These are phyloP conservation scores for Amanita rubescens DNA, from an alignment of 768 basidiomycete species.

Conservation along the genomic window DNA sequence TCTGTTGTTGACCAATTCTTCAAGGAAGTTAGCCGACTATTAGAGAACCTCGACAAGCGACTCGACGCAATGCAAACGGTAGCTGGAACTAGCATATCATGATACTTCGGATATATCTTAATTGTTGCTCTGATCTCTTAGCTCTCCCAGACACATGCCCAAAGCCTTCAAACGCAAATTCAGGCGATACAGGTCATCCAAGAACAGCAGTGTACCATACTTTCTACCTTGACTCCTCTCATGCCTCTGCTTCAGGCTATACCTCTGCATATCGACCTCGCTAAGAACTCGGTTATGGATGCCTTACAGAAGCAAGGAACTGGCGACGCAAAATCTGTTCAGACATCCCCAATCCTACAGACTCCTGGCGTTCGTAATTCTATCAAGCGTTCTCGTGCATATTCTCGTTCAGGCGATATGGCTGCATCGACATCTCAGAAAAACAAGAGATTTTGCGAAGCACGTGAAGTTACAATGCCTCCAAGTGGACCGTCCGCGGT, in stretches of 20 bases:
- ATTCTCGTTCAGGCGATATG: constrained; percentile 9
- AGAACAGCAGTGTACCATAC: constrained; percentile 51
- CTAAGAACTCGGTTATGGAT: constrained; percentile 27
- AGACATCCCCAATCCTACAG: neutral
- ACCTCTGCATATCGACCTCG: constrained; percentile 47
- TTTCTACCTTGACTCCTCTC: constrained; percentile 49
- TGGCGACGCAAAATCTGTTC: constrained; percentile 4
- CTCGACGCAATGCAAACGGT: constrained; percentile 51
- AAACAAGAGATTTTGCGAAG: constrained; percentile 12
- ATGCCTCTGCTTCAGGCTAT: constrained; percentile 54
- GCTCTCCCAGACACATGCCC: constrained; percentile 41
- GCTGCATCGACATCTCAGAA: neutral
- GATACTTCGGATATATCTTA: constrained; percentile 3
- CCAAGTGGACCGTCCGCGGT: neutral
- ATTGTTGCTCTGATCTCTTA: constrained; percentile 10
- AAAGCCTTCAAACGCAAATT: constrained; percentile 43
- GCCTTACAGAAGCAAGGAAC: constrained; percentile 15
- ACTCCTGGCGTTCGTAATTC: neutral
- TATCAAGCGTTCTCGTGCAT: constrained; percentile 16
- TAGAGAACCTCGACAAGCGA: constrained; percentile 46
- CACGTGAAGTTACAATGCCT: neutral
- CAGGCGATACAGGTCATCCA: constrained; percentile 54
- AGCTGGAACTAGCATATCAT: constrained; percentile 7
- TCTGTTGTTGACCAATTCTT: constrained; percentile 29
- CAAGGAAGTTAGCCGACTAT: constrained; percentile 32